phyloP scores from a whole-genome alignment of 306 rosid species.

The Psophocarpus tetragonolobus region DNA sequence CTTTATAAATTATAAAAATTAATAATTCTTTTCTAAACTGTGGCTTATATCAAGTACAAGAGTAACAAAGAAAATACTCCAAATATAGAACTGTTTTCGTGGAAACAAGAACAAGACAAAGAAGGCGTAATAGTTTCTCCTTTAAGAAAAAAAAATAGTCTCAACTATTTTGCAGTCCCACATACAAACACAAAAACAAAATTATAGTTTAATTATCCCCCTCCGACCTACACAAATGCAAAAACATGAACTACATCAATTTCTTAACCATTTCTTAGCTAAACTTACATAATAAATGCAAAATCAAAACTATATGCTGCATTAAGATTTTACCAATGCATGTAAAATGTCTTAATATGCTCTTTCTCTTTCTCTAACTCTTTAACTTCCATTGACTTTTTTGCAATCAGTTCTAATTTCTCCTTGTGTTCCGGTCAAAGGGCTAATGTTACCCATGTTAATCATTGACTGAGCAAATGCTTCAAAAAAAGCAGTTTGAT shows the following conservation, averaged over 20 bases:
- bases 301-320: neutral
- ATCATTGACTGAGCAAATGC: conserved; percentile 68
- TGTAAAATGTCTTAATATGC: neutral
- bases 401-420: conserved; percentile 61
- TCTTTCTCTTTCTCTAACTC: neutral
- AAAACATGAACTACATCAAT: neutral
- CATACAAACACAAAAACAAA: neutral
- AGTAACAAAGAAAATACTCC: too few relatives aligned
- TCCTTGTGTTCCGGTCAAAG: conserved; percentile 58
- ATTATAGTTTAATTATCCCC: neutral
- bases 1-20: too few relatives aligned
- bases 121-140: neutral
- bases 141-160: too few relatives aligned
- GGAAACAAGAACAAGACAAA: neutral
- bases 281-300: neutral
- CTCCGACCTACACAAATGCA: neutral
- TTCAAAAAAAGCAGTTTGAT: conserved; percentile 54
- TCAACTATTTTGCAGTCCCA: neutral
- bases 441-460: conserved; percentile 75
- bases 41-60: too few relatives aligned
- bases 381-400: conserved; percentile 63
- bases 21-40: too few relatives aligned
- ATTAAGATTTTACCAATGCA: neutral
- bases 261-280: neutral
- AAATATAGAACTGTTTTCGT: neutral